Evolutionary conservation across 2,329 filamentous ascomycete species (phyloP), one percentile per base, ranked within the genome.

Genomic region (Colletotrichum incanum): DNA sequence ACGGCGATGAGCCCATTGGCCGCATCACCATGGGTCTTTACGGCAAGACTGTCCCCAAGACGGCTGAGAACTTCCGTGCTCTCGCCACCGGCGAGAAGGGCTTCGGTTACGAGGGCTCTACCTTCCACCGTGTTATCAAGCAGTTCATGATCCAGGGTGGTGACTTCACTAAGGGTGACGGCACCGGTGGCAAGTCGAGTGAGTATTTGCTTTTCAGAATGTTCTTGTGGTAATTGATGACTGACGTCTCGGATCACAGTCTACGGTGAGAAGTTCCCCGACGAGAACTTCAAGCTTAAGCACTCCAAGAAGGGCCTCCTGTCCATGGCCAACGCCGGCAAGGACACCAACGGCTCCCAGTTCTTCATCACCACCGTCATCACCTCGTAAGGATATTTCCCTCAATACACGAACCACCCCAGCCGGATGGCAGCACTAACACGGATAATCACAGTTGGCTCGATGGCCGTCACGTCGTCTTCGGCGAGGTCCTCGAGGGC

Each of bases 241-340:
- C 52, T 41, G 54, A 60, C 20, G 28, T 26, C 37, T 55, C 37
- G 52, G 26, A 18, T 6, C 16, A n/a, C 74, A 92, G 90, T 96
- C 87, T 96, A 96, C 82, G 94, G 94, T 79, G 87, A 90, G 78
- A 94, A 93, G 85, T 96, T 96, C 86, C 84, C 90, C 76, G 94
- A 97, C 79, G 94, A 97, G 91, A 96, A 96, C 92, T 96, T 97
- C 90, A 96, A 96, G 92, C 89, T 96, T 81, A 95, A 95, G 89
- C 94, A 97, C 91, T 90, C 88, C 87, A 95, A 94, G 90, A 92
- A 91, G 84, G 94, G 94, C 79, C 86, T 94, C 63, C 86, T 96
- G 76, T 94, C 93, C 84, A 96, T 94, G 94, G 94, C 93, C 84
- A 95, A 95, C 85, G 90, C 93, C 73, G 93, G 93, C 83, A 90